Evolutionary conservation across 768 basidiomycete genomes (phyloP), one percentile per base, ranked within the genome.

Genomic region (Russula ochroleuca): DNA sequence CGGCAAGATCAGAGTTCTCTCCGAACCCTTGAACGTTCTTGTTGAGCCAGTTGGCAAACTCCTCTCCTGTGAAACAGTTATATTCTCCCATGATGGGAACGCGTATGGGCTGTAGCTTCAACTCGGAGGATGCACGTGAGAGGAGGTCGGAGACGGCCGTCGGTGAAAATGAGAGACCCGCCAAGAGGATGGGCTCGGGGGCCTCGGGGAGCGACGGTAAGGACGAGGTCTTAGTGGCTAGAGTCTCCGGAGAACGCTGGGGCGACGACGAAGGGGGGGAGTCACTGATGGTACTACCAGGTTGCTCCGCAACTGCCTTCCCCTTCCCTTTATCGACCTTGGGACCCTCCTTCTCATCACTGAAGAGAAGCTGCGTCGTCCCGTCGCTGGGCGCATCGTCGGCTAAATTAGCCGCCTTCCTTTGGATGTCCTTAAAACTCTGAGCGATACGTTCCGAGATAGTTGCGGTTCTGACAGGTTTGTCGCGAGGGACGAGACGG

Each of bases 281-380:
- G 17, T 76, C 74, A 9, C 77, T 68, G 50, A 77, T 68, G 37
- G 75, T 69, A 6, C 75, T 72, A 31, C 71, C 65, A 19, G 72
- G 70, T 37, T 69, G 55, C 40, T 74, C 73, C 52, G 83, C 83
- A 45, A 83, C 69, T 28, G 83, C 84, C 70, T 83, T 87, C 65
- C 85, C 85, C 73, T 92, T 92, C 62, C 90, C 92, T 73, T 94
- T 93, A 79, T 93, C 90, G n/a, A 88, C 73, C 69, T 83, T 90
- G 9, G 82, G 79, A 57, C 69, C 61, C 67, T 71, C 69, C 66
- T 73, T 69, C 31, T 73, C 70, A 51, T 66, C 62, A 49, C 73
- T 67, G 45, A 77, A 69, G 47, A 72, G 71, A 66, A 75, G 69
- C 15, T 72, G 70, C 14, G 72, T 64, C 50, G 73, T 70, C 6